Percentiles rank a stretch among this genome's conserved stretches.
phyloP scores from a whole-genome alignment of 2,329 filamentous ascomycete species.

The Tolypocladium tropicale region DNA sequence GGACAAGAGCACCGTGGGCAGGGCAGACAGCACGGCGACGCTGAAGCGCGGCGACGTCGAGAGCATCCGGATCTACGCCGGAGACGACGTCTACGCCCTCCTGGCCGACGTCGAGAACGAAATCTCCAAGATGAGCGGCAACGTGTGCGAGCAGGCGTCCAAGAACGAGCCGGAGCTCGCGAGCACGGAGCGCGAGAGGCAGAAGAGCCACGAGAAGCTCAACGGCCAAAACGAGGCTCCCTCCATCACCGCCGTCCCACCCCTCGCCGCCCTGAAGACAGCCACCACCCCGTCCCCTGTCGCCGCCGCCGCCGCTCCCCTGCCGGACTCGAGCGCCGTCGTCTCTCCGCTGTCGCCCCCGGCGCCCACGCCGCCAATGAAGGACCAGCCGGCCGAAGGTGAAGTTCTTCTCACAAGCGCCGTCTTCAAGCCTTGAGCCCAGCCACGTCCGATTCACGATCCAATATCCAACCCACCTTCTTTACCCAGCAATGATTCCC shows the following conservation, averaged over 20 bases:
- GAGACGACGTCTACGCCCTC: constrained; percentile 55
- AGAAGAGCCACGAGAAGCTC: constrained; percentile 41
- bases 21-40: constrained; percentile 11
- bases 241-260: background rate
- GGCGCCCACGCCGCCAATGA: constrained; percentile 23
- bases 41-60: constrained; percentile 37
- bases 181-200: constrained; percentile 31
- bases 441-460: background rate
- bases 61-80: constrained; percentile 59
- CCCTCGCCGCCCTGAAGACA: constrained; percentile 1
- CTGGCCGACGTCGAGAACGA: constrained; percentile 54
- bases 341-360: constrained; percentile 15
- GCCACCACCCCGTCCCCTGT: constrained; percentile 9
- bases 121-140: constrained; percentile 24
- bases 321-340: background rate
- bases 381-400: constrained; percentile 18
- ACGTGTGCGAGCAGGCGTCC: constrained; percentile 5
- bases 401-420: constrained; percentile 37
- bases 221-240: constrained; percentile 18
- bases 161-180: constrained; percentile 8
- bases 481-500: background rate
- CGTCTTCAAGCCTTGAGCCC: constrained; percentile 34
- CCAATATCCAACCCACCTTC: background rate
- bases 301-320: constrained; percentile 18
- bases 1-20: constrained; percentile 14